These are phyloP conservation scores for Penicillium goetzii DNA, from an alignment of 495 filamentous ascomycete genomes.

Conservation along the genomic window DNA sequence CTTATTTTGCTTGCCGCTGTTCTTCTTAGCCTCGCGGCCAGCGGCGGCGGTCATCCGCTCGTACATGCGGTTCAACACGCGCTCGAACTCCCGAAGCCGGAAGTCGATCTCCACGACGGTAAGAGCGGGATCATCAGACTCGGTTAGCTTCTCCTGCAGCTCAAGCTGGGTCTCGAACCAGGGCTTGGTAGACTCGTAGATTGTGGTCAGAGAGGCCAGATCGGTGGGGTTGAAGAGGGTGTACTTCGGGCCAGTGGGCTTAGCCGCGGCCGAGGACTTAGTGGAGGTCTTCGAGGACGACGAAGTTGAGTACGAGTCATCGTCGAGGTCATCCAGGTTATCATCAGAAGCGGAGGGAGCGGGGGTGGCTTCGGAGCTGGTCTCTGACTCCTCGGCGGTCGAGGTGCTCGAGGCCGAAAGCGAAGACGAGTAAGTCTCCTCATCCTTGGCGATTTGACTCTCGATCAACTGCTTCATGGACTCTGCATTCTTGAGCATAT, in stretches of 20 bases:
- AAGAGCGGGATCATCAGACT: conserved; percentile 71
- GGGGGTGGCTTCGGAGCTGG: conserved; percentile 33
- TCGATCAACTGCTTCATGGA: conserved; percentile 51
- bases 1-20: conserved; percentile 48
- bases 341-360: conserved; percentile 32
- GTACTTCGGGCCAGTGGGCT: conserved; percentile 46
- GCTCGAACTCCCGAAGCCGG: conserved; percentile 61
- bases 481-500: conserved; percentile 59
- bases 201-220: conserved; percentile 50
- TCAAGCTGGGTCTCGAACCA: conserved; percentile 74
- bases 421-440: conserved; percentile 45
- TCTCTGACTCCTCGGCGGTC: conserved; percentile 30
- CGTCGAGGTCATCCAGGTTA: conserved; percentile 44
- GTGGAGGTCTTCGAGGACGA: conserved; percentile 36
- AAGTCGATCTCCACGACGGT: conserved; percentile 65
- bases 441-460: conserved; percentile 46
- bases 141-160: conserved; percentile 66
- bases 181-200: conserved; percentile 42
- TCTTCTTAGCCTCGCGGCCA: conserved; percentile 56
- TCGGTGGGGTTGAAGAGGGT: conserved; percentile 56
- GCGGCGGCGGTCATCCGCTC: conserved; percentile 52
- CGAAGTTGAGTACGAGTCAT: conserved; percentile 45
- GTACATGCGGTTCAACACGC: conserved; percentile 72
- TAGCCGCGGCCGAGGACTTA: conserved; percentile 35
- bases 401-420: conserved; percentile 36